Percentiles rank a stretch among this genome's conserved stretches.
These are phyloP conservation scores for Trichoderma sp. DNA, from an alignment of 2,329 filamentous ascomycete species.

Conservation along the genomic window DNA sequence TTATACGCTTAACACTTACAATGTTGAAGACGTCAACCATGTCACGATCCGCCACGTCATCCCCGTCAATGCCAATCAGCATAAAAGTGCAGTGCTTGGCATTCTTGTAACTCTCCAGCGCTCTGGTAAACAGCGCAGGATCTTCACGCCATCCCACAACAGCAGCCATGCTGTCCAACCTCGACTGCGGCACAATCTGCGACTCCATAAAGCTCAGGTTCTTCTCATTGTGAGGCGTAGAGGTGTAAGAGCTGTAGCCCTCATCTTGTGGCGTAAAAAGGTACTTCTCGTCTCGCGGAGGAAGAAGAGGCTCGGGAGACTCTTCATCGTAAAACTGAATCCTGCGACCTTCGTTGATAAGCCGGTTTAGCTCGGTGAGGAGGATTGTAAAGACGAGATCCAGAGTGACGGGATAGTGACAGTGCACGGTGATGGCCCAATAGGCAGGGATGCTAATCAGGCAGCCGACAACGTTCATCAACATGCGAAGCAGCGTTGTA, in stretches of 20 bases:
- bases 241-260: constrained; percentile 6
- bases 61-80: constrained; percentile 32
- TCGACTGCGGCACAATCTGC: constrained; percentile 18
- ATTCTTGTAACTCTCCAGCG: constrained; percentile 31
- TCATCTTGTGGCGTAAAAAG: constrained; percentile 1
- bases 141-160: constrained; percentile 34
- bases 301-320: neutral
- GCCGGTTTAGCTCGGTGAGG: constrained; percentile 31
- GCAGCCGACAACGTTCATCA: constrained; percentile 30
- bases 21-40: constrained; percentile 33
- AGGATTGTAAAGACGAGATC: constrained; percentile 30
- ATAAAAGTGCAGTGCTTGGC: constrained; percentile 29
- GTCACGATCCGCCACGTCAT: constrained; percentile 30
- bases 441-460: constrained; percentile 28
- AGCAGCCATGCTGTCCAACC: constrained; percentile 31
- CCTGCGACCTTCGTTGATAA: constrained; percentile 30
- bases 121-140: constrained; percentile 29
- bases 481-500: constrained; percentile 27
- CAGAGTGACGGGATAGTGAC: constrained; percentile 31
- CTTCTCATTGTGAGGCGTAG: constrained; percentile 22
- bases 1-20: constrained; percentile 16
- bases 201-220: constrained; percentile 25
- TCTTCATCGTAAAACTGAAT: constrained; percentile 26
- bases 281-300: neutral
- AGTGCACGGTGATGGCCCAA: constrained; percentile 29